Conservation (phyloP, 495 filamentous ascomycete species). For the Parathielavia appendiculata region DNA sequence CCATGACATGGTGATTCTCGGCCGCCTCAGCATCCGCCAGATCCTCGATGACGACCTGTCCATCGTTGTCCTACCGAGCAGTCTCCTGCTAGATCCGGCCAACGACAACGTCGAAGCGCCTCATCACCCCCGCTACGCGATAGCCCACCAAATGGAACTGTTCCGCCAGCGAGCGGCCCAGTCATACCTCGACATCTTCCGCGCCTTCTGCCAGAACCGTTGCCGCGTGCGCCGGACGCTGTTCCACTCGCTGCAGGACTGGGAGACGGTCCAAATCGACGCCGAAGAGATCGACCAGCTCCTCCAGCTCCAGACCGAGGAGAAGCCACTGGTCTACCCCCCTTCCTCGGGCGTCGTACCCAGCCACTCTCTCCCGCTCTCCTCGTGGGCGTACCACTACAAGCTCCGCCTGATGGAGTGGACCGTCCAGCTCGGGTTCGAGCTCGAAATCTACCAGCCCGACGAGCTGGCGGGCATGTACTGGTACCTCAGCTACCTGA, state of each 20-base stretch:
- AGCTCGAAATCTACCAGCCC: constrained; percentile 79
- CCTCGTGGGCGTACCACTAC: constrained; percentile 83
- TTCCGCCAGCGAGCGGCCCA: constrained; percentile 71
- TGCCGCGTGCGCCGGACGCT: constrained; percentile 79
- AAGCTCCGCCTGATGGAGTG: constrained; percentile 83
- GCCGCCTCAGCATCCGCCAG: constrained; percentile 60
- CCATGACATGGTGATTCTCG: constrained; percentile 60
- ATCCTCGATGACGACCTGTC: constrained; percentile 75
- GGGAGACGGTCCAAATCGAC: constrained; percentile 80
- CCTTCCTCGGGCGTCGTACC: constrained; percentile 22
- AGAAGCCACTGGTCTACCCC: constrained; percentile 49
- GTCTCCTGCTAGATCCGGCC: constrained; percentile 61
- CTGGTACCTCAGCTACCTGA: constrained; percentile 65
- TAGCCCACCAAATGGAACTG: constrained; percentile 69
- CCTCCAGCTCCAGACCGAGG: constrained; percentile 57
- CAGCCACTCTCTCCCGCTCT: constrained; percentile 61
- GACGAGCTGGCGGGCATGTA: constrained; percentile 90
- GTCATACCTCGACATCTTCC: constrained; percentile 76
- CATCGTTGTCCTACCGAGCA: constrained; percentile 67
- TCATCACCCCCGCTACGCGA: constrained; percentile 68
- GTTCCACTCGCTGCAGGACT: constrained; percentile 73
- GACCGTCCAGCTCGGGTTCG: constrained; percentile 92
- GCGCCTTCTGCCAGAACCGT: constrained; percentile 81
- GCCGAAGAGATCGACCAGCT: constrained; percentile 74
- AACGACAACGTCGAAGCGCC: constrained; percentile 74